Evolutionary conservation across 805 yeast genomes (phyloP).

Genomic region (Candida vartiovaarae): DNA sequence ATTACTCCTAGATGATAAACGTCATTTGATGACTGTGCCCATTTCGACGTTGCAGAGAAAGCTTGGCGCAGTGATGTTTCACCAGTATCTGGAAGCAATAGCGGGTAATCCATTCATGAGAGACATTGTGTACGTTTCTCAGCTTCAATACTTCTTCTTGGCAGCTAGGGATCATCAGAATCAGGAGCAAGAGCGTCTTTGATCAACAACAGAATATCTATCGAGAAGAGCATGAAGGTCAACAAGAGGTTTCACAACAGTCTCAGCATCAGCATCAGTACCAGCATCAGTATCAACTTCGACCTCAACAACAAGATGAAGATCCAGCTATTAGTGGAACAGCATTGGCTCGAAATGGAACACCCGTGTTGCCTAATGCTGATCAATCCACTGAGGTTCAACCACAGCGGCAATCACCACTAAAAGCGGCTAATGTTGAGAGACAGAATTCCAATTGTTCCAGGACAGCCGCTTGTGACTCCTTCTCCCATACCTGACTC

Average conservation of each 20-base stretch:
- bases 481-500: too few species aligned
- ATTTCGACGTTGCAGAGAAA: neutral
- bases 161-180: neutral
- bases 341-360: too few species aligned
- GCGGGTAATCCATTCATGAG: neutral
- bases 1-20: neutral
- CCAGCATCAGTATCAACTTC: too few species aligned
- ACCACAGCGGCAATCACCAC: too few species aligned
- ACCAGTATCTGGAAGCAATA: neutral
- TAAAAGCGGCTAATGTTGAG: too few species aligned
- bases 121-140: neutral
- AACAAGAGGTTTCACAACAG: neutral
- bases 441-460: too few species aligned
- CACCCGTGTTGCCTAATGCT: too few species aligned
- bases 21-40: neutral
- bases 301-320: too few species aligned
- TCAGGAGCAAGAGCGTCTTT: neutral
- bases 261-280: neutral
- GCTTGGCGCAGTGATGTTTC: neutral
- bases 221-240: neutral
- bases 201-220: neutral
- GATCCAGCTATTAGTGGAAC: too few species aligned
- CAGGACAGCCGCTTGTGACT: too few species aligned
- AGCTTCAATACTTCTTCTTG: neutral
- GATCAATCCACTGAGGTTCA: too few species aligned